A percentile compares a stretch with the other conserved stretches of the same genome.
phyloP scores from a whole-genome alignment of 2,329 filamentous ascomycete genomes.

The Ascochyta clinopodiicola region DNA sequence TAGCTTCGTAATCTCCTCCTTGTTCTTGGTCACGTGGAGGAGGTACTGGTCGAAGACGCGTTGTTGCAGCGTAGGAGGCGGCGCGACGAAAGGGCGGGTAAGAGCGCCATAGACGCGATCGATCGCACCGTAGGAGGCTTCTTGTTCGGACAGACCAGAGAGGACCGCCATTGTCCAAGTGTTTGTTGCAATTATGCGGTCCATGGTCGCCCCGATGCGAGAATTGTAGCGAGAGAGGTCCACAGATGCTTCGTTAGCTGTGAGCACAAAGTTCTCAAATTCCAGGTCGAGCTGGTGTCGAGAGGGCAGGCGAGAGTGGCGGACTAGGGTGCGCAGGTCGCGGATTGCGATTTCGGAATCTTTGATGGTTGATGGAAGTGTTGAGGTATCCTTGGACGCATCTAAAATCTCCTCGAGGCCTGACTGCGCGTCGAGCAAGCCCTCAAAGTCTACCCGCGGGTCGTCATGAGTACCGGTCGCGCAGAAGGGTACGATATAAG shows the following conservation, averaged over 20 bases:
- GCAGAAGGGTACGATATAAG: slow-evolving; percentile 71
- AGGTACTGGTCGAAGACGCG: slow-evolving; percentile 77
- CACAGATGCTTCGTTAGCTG: slow-evolving; percentile 67
- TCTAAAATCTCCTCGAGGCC: slow-evolving; percentile 78
- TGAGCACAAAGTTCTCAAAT: slow-evolving; percentile 77
- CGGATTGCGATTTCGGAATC: slow-evolving; percentile 75
- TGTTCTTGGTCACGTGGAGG: slow-evolving; percentile 72
- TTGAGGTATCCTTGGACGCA: slow-evolving; percentile 68
- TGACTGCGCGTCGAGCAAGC: slow-evolving; percentile 75
- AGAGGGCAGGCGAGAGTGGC: slow-evolving; percentile 71
- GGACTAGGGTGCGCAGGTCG: slow-evolving; percentile 75
- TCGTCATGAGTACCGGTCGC: slow-evolving; percentile 32
- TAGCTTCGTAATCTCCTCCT: slow-evolving; percentile 71
- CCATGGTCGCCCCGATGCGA: slow-evolving; percentile 75
- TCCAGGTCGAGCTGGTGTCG: slow-evolving; percentile 76
- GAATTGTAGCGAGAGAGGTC: slow-evolving; percentile 79
- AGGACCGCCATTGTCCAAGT: slow-evolving; percentile 76
- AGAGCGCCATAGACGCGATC: slow-evolving; percentile 53
- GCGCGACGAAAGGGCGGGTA: slow-evolving; percentile 64
- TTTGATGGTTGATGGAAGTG: slow-evolving; percentile 80
- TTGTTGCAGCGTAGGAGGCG: slow-evolving; percentile 42
- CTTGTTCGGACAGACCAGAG: slow-evolving; percentile 62
- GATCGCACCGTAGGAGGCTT: slow-evolving; percentile 49
- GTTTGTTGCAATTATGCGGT: slow-evolving; percentile 76
- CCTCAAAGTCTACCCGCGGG: slow-evolving; percentile 67